A percentile compares a stretch with the other conserved stretches of the same genome.
phyloP scores from a whole-genome alignment of 2,329 filamentous ascomycete genomes.

The Penicillium nordicum region DNA sequence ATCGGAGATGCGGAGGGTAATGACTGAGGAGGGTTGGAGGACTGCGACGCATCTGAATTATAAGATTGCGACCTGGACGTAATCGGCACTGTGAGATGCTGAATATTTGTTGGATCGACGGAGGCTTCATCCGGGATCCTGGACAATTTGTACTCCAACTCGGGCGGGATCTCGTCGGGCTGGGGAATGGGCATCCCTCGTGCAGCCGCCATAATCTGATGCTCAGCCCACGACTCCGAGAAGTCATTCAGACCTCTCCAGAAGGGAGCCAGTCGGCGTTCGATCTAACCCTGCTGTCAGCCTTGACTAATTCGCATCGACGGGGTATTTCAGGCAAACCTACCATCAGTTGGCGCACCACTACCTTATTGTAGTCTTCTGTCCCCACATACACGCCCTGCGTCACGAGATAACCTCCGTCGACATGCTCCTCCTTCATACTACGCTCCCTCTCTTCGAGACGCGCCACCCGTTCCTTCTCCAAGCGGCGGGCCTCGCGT shows the following conservation, averaged over 20 bases:
- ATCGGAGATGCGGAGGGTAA: slow-evolving; percentile 58
- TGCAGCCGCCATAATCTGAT: slow-evolving; percentile 89
- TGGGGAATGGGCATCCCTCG: slow-evolving; percentile 79
- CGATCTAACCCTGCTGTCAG: slow-evolving; percentile 62
- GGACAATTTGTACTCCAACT: slow-evolving; percentile 55
- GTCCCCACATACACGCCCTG: slow-evolving; percentile 87
- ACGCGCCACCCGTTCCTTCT: slow-evolving; percentile 72
- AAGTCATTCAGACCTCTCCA: slow-evolving; percentile 93
- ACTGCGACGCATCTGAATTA: slow-evolving; percentile 68
- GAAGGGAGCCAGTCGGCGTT: slow-evolving; percentile 87
- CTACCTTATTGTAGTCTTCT: slow-evolving; percentile 87
- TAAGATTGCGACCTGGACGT: slow-evolving; percentile 71
- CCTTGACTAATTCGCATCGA: neutral
- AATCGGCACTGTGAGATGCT: slow-evolving; percentile 76
- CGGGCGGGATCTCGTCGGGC: slow-evolving; percentile 75
- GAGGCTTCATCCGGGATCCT: slow-evolving; percentile 47
- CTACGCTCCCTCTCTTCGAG: slow-evolving; percentile 85
- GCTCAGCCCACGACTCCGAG: slow-evolving; percentile 83
- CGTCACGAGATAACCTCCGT: slow-evolving; percentile 92
- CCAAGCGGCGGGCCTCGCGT: slow-evolving; percentile 77
- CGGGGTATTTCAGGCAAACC: slow-evolving; percentile 18
- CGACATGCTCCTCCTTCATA: slow-evolving; percentile 85
- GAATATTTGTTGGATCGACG: slow-evolving; percentile 58
- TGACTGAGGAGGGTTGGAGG: slow-evolving; percentile 61
- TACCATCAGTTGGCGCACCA: slow-evolving; percentile 90